These are phyloP conservation scores for Dioscorea cayenensis DNA, from an alignment of 116 monocot species.

Conservation along the genomic window DNA sequence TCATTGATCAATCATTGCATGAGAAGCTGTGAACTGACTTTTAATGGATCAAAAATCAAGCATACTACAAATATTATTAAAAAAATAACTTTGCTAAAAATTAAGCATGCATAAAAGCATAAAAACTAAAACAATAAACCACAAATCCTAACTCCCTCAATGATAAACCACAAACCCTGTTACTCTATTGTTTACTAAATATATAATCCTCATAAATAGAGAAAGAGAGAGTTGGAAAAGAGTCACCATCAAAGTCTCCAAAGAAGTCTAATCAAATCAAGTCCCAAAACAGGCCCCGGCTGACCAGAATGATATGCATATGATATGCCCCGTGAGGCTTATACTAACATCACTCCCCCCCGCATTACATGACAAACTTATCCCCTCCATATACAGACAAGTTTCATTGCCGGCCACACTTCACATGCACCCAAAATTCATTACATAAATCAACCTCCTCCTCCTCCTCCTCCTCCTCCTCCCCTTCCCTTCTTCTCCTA, in stretches of 20 bases:
- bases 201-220: neutral
- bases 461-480: neutral
- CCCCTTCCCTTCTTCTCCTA: neutral
- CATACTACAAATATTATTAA: too few species aligned
- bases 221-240: neutral
- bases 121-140: too few species aligned
- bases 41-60: too few species aligned
- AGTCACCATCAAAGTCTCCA: neutral
- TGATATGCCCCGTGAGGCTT: conserved; percentile 42
- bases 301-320: conserved; percentile 26
- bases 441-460: neutral
- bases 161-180: too few species aligned
- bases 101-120: too few species aligned
- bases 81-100: too few species aligned
- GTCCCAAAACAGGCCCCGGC: conserved; percentile 2
- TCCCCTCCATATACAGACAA: conserved; percentile 17
- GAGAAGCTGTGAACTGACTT: too few species aligned
- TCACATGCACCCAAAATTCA: conserved; percentile 16
- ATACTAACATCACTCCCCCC: neutral
- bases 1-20: too few species aligned
- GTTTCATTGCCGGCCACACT: conserved; percentile 13
- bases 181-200: too few species aligned
- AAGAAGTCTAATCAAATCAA: neutral
- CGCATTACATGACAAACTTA: conserved; percentile 9
- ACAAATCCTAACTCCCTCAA: too few species aligned